Evolutionary conservation across 108 stramenopile genomes (phyloP).

Genomic region (Hondaea fermentalgiana): DNA sequence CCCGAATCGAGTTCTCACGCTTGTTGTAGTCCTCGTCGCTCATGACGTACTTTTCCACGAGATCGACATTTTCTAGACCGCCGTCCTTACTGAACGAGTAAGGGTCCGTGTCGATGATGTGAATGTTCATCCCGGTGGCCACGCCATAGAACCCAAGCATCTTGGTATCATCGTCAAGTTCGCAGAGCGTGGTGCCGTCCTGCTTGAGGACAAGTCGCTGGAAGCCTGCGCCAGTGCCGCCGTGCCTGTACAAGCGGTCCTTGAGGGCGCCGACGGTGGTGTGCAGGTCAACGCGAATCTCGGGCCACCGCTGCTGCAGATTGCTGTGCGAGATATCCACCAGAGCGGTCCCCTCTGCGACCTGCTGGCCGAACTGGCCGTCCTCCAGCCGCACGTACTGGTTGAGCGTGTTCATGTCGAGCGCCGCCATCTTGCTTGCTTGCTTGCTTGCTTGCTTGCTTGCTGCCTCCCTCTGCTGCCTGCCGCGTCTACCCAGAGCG

Average conservation of each 20-base stretch:
- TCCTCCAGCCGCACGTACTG: conserved; percentile 21
- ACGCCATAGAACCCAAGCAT: conserved; percentile 83
- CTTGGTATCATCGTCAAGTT: conserved; percentile 54
- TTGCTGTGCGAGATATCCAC: conserved; percentile 88
- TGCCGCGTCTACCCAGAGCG: neutral
- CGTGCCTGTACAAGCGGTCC: conserved; percentile 73
- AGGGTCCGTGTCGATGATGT: conserved; percentile 82
- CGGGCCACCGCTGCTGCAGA: conserved; percentile 75
- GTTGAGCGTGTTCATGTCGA: conserved; percentile 17
- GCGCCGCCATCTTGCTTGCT: neutral
- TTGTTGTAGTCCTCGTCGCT: conserved; percentile 86
- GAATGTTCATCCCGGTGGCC: conserved; percentile 67
- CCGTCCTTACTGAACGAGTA: conserved; percentile 65
- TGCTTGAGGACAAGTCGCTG: conserved; percentile 70
- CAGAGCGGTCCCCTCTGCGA: conserved; percentile 45
- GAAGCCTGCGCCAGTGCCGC: conserved; percentile 74
- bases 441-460: neutral
- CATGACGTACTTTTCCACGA: conserved; percentile 84
- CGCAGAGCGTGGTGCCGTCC: conserved; percentile 47
- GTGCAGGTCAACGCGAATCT: conserved; percentile 82
- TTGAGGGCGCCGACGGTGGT: conserved; percentile 64
- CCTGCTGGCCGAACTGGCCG: conserved; percentile 26
- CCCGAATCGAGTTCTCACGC: conserved; percentile 76
- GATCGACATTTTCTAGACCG: conserved; percentile 72
- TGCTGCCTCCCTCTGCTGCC: neutral